Evolutionary conservation across 495 filamentous ascomycete species (phyloP).

Genomic region (Neurospora tetraspora): DNA sequence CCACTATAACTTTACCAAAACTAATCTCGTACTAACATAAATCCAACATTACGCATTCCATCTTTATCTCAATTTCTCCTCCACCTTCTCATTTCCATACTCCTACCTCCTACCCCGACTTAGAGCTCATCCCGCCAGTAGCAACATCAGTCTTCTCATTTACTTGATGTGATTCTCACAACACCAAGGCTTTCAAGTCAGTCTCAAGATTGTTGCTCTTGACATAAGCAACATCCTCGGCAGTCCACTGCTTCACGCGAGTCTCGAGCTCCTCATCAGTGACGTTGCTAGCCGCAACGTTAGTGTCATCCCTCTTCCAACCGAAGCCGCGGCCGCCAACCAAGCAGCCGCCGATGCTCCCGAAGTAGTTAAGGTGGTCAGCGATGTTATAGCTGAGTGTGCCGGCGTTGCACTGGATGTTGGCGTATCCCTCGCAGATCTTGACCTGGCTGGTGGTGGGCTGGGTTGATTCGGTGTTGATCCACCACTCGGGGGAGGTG

Average conservation of each 20-base stretch:
- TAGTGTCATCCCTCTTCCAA: conserved; percentile 13
- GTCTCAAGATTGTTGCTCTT: background rate
- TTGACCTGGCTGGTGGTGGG: conserved; percentile 22
- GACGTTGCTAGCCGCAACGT: conserved; percentile 8
- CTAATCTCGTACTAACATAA: too few relatives aligned
- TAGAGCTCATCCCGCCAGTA: too few relatives aligned
- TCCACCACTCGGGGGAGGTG: conserved; percentile 59
- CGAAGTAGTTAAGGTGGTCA: conserved; percentile 31
- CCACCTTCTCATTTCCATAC: too few relatives aligned
- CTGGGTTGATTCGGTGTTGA: conserved; percentile 7
- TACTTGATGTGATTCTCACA: background rate
- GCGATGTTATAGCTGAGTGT: conserved; percentile 20
- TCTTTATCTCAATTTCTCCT: too few relatives aligned
- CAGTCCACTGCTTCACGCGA: conserved; percentile 19
- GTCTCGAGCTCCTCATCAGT: conserved; percentile 23
- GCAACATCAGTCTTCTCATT: too few relatives aligned
- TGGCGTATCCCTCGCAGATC: conserved; percentile 29
- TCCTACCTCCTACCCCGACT: too few relatives aligned
- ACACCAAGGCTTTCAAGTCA: background rate
- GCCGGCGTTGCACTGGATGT: conserved; percentile 30
- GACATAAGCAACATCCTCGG: conserved; percentile 14
- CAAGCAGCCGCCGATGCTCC: conserved; percentile 22
- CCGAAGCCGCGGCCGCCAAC: conserved; percentile 5
- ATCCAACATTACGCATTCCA: too few relatives aligned
- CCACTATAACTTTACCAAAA: too few relatives aligned